Base-by-base conservation (phyloP, 176 grass and related monocot species). In the Dactylis glomerata region DNA sequence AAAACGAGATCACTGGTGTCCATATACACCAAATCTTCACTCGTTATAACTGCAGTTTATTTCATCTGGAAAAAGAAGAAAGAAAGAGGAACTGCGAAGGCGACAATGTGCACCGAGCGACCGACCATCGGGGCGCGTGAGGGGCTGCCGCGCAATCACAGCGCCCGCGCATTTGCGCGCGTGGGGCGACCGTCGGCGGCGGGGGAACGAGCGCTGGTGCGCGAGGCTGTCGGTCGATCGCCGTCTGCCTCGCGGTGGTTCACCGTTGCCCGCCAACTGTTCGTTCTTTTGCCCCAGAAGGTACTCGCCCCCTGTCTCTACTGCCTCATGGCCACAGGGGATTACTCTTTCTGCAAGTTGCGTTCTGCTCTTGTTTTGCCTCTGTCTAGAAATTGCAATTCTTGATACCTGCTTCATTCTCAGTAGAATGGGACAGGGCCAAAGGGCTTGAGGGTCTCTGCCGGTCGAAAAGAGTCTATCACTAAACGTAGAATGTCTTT, bases 221-320 rank as follows among this genome's bases (percentile, higher is more conserved):
- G 45, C 26, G 44, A 20, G 10, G 72, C 26, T 13, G 45, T 33
- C 72, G 17, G 9, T 51, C 45, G 8, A 32, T 4, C 5, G 47
- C 20, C 12, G 71, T 78, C 1, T 6, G 20, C 47, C 26, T 19
- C 27, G 0, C 78, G 1, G 12, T 33, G n/a, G 42, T 4, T 66
- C 31, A 30, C 9, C 51, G n/a, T 1, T 19, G 44, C 28, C 54
- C n/a, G 73, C 82, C 64, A 74, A n/a, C 26, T 76, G 74, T 88
- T 92, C 63, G 78, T 34, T 78, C 28, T 67, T 88, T 79, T 85
- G 46, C 74, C 45, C 33, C 47, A 73, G 5, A 13, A 15, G 2
- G 67, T 10, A 30, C 36, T 16, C 20, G 15, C 46, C 4, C 30
- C 3, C 23, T 55, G 12, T 3, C 52, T 42, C 38, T 45, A 8